Base-by-base conservation (phyloP, 371 early-diverging fungal species). In the Apophysomyces trapeziformis region DNA sequence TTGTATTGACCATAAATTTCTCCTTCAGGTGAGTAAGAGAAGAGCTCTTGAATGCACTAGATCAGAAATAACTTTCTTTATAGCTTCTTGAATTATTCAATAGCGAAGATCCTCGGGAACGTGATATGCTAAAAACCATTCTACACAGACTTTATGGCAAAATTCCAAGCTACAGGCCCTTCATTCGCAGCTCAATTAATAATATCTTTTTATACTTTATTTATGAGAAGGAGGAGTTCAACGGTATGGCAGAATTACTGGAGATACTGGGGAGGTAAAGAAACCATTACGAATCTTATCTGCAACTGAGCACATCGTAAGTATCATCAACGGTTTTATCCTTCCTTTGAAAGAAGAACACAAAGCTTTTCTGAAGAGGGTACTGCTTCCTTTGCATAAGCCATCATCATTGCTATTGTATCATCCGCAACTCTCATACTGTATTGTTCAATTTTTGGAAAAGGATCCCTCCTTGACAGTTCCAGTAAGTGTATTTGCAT, bases 311-410 rank as follows among this genome's bases (percentile, higher is more conserved):
- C 32, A 91, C 46, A 8, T n/a, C 61, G 38, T 18, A 66, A 78
- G 96, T 79, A 97, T 99, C 67, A 98, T 99, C 82, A 99, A 99
- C 79, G 99, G 99, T 13, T 99, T 99, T 79, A 97, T 98, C 0
- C 82, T 97, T 21, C 99, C 99, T 35, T 76, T 99, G 45, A 98
- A 98, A 78, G 96, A 97, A 61, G 99, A 99, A 79, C 99, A 99
- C 83, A 95, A 96, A 76, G 89, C 88, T 3, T 99, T 99, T 78
- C 73, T 99, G 60, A 90, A 90, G 21, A 87, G 91, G 57, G 98
- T 96, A 8, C 86, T 99, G 65, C 78, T 99, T 60, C 99, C 99
- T 35, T 84, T 99, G 47, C 99, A 99, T 80, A 98, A 97, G 71
- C 94, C 95, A 4, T 90, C 92, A 46, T 93, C 95, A 5, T 76